Percentiles rank a stretch among this genome's conserved stretches.
Conservation (phyloP, 176 grass and related monocot genomes). For the Sorghum bicolor region Sorghum_bicolor_NCBIv3 NC_012879.2:58029501-58030000, state of each 20-base stretch:
- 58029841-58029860: constrained; percentile 94
- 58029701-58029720: constrained; percentile 69
- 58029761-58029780: constrained; percentile 68
- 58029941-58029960: constrained; percentile 83
- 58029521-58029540: constrained; percentile 65
- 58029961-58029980: constrained; percentile 69
- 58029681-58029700: constrained; percentile 71
- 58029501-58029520: constrained; percentile 57
- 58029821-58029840: constrained; percentile 86
- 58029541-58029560: constrained; percentile 59
- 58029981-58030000: constrained; percentile 44
- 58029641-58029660: background rate
- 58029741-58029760: constrained; percentile 66
- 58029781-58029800: constrained; percentile 56
- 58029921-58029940: constrained; percentile 89
- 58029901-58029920: constrained; percentile 70
- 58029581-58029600: background rate
- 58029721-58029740: constrained; percentile 57
- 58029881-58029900: constrained; percentile 99
- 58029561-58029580: constrained; percentile 45
- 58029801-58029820: constrained; percentile 85
- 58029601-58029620: background rate
- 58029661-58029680: constrained; percentile 2
- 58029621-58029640: background rate
- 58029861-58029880: constrained; percentile 86